phyloP scores from a whole-genome alignment of 768 basidiomycete species.

The Leucocoprinus leucothites region DNA sequence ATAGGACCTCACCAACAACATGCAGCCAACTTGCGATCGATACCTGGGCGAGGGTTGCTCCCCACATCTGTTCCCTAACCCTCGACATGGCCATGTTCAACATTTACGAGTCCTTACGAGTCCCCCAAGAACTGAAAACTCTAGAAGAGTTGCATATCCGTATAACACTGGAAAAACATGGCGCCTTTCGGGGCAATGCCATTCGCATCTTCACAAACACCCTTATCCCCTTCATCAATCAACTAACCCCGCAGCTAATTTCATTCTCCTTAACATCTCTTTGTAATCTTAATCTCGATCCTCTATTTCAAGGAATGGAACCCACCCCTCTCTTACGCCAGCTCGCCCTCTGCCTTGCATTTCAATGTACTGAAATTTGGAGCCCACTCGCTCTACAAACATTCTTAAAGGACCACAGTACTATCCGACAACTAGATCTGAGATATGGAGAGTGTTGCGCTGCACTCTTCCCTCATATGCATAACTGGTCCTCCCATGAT shows the following conservation, averaged over 20 bases:
- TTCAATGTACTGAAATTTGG: slow-evolving; percentile 5
- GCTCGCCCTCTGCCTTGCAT: slow-evolving; percentile 1
- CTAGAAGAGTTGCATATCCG: slow-evolving; percentile 1
- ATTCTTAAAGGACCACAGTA: not conserved
- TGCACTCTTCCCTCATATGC: not conserved
- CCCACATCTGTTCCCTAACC: not conserved
- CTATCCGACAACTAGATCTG: not conserved
- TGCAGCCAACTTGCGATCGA: not conserved
- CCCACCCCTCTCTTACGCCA: slow-evolving; percentile 2
- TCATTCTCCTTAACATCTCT: slow-evolving; percentile 3
- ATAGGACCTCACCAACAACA: slow-evolving; percentile 2
- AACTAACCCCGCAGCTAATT: not conserved
- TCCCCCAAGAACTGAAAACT: not conserved
- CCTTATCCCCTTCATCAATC: slow-evolving; percentile 4
- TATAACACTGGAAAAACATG: slow-evolving; percentile 1
- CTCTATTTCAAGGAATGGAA: not conserved
- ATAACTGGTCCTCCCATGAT: not conserved
- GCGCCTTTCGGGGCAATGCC: not conserved
- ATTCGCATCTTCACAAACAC: not conserved
- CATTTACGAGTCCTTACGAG: not conserved
- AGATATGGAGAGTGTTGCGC: slow-evolving; percentile 3
- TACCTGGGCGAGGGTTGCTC: not conserved
- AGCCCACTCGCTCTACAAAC: not conserved
- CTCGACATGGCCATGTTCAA: slow-evolving; percentile 5
- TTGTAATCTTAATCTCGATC: not conserved